A percentile compares a stretch with the other conserved stretches of the same genome.
These are phyloP conservation scores for Diaporthe vexans DNA, from an alignment of 2,329 filamentous ascomycete genomes.

Conservation along the genomic window DNA sequence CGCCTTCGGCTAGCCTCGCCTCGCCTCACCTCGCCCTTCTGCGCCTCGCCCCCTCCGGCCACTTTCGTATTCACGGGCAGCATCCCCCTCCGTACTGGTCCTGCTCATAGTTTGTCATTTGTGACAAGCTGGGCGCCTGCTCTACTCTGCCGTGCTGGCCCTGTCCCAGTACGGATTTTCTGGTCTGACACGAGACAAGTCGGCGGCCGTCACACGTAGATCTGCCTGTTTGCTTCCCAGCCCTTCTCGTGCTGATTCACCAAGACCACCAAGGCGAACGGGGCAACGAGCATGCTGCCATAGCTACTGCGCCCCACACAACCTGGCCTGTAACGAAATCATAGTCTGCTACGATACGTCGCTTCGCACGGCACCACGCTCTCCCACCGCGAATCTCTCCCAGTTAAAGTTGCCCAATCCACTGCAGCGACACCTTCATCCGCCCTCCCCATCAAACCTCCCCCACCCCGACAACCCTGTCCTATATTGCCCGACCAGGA, in stretches of 20 bases:
- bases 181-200: not conserved
- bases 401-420: constrained; percentile 29
- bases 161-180: not conserved
- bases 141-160: not conserved
- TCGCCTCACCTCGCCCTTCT: not conserved
- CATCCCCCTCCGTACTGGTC: not conserved
- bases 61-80: constrained; percentile 20
- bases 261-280: constrained; percentile 8
- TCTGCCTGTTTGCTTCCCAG: constrained; percentile 15
- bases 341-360: not conserved
- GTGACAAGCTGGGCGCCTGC: constrained; percentile 9
- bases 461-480: constrained; percentile 25
- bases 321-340: constrained; percentile 5
- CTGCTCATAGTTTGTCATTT: not conserved
- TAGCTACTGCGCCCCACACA: not conserved
- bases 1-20: constrained; percentile 12
- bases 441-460: constrained; percentile 22
- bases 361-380: not conserved
- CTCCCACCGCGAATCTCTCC: constrained; percentile 21
- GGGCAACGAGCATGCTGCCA: constrained; percentile 17
- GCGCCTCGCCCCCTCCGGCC: constrained; percentile 12
- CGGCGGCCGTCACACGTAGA: constrained; percentile 28
- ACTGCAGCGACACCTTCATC: constrained; percentile 15
- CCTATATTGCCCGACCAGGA: constrained; percentile 15
- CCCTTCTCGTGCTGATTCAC: constrained; percentile 4